Evolutionary conservation across 2,329 filamentous ascomycete genomes (phyloP).

Genomic region (Aspergillus ochraceus): DNA sequence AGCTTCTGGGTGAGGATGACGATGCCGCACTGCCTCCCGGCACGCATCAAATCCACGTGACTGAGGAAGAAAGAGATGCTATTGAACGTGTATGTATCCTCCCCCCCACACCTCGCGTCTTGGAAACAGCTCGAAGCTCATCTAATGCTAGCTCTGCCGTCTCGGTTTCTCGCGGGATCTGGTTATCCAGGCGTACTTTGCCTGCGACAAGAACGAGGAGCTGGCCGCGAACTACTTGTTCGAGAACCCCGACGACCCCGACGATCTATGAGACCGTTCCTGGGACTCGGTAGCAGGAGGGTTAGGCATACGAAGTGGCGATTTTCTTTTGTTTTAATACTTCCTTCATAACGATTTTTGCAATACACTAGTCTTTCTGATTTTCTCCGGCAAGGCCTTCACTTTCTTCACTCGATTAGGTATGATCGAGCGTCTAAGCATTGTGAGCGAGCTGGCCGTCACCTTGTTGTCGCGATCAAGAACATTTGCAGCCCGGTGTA

Average conservation of each 20-base stretch:
- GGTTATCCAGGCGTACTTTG: constrained; percentile 97
- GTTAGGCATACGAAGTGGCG: background rate
- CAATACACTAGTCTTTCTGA: constrained; percentile 11
- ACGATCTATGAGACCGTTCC: constrained; percentile 31
- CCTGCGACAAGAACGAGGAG: constrained; percentile 99
- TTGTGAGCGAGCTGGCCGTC: background rate
- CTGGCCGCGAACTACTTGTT: constrained; percentile 97
- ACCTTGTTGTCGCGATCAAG: constrained; percentile 2
- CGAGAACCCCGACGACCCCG: constrained; percentile 87
- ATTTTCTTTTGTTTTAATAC: constrained; percentile 13
- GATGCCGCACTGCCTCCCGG: constrained; percentile 78
- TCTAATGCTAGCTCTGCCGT: constrained; percentile 68
- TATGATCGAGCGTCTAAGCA: background rate
- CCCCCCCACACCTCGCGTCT: background rate
- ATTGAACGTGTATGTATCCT: constrained; percentile 79
- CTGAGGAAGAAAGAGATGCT: constrained; percentile 92
- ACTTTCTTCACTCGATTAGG: background rate
- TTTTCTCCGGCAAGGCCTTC: background rate
- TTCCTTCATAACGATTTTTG: constrained; percentile 17
- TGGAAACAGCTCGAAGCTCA: constrained; percentile 14
- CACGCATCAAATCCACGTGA: constrained; percentile 85
- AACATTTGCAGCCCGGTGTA: constrained; percentile 10
- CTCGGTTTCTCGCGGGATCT: constrained; percentile 91
- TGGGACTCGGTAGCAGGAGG: background rate
- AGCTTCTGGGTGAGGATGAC: constrained; percentile 84